Evolutionary conservation across 768 basidiomycete genomes (phyloP).

Genomic region (Chalciporus chontae): DNA sequence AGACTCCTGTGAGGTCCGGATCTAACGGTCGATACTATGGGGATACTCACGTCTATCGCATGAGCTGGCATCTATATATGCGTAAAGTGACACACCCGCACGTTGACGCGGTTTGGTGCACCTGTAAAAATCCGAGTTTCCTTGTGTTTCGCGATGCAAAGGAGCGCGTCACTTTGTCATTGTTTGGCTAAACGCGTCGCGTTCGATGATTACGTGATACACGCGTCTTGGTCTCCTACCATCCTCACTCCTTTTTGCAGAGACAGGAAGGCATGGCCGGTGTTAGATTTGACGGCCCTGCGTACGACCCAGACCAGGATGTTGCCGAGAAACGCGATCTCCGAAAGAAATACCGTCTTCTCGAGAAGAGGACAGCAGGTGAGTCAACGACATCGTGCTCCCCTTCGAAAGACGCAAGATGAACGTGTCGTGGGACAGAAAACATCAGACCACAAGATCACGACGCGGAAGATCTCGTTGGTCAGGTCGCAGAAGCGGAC

Average conservation of each 20-base stretch:
- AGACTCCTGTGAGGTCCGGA: constrained; percentile 6
- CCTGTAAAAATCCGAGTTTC: neutral
- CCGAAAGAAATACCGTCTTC: constrained; percentile 66
- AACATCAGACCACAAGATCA: constrained; percentile 54
- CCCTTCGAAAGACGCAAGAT: neutral
- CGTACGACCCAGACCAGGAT: constrained; percentile 84
- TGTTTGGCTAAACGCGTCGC: constrained; percentile 25
- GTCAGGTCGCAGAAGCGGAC: constrained; percentile 57
- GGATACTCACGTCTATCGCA: constrained; percentile 30
- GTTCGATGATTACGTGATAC: constrained; percentile 18
- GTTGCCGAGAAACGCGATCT: constrained; percentile 74
- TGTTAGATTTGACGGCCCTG: constrained; percentile 29
- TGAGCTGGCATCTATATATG: constrained; percentile 20
- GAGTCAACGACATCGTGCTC: constrained; percentile 14
- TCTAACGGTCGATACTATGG: too few relatives aligned
- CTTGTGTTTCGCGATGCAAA: neutral
- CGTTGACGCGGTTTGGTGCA: neutral
- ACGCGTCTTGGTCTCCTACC: constrained; percentile 2
- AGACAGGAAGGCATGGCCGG: constrained; percentile 15
- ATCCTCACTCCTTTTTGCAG: neutral
- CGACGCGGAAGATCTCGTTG: constrained; percentile 51
- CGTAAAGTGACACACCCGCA: neutral
- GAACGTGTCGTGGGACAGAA: constrained; percentile 25
- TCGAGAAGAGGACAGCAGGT: constrained; percentile 68
- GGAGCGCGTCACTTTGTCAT: constrained; percentile 13